Evolutionary conservation across 2,329 filamentous ascomycete genomes (phyloP), one percentile per base, ranked within the genome.

Genomic region (Fusarium sp.): DNA sequence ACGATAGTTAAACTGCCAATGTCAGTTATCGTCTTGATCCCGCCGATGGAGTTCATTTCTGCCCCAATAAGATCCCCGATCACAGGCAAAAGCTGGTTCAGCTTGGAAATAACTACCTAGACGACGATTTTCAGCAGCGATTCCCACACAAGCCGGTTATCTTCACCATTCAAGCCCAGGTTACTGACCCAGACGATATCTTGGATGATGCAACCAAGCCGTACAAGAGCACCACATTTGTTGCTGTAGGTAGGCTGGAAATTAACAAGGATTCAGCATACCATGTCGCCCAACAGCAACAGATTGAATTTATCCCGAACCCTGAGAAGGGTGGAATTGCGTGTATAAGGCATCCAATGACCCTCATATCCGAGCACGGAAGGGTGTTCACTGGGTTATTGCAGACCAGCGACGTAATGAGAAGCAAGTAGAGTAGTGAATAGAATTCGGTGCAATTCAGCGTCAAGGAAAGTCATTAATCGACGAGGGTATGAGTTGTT

Each of bases 111-210:
- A 55, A 55, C 23, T 69, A 69, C 13, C 28, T 69, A 2, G 60
- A 69, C 5, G 66, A 66, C 27, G 66, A 69, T 5, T 43, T 69
- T 1, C 27, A 46, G 0, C 4, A 62, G 16, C 55, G 55, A 1
- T 69, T 69, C 13, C 66, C 55, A 12, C 16, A n/a, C 1, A 69
- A 66, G 25, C 66, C 66, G n/a, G 54, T 69, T 2, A 43, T 69
- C 9, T 34, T 69, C 7, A 55, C 34, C 4, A 62, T 69, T 8
- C 60, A 69, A 25, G 66, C 66, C 7, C 66, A 69, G 10, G 23
- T 69, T 23, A 66, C 66, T 4, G 60, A n/a, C 4, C 32, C 66
- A 0, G 20, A 58, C 2, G 66, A 58, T 23, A 20, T 43, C 0
- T 27, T 67, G 3, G 64, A 67, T n/a, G 51, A 67, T 3, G 64